Conservation (phyloP, 164 flowering plant genomes). For the Malania oleifera region DNA sequence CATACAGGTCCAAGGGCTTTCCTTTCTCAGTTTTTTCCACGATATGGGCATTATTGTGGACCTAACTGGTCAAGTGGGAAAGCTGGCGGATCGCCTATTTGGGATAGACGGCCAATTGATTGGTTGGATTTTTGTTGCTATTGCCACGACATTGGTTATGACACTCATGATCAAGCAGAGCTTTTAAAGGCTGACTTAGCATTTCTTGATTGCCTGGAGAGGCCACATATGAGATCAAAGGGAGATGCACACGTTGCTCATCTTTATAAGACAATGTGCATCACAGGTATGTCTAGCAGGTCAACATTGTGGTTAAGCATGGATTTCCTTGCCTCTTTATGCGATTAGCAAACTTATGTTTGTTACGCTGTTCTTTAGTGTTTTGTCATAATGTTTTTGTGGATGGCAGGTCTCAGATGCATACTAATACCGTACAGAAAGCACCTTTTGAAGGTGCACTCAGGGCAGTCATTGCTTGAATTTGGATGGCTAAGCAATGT, state of each 20-base stretch:
- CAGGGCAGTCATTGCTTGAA: conserved; percentile 31
- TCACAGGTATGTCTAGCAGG: conserved; percentile 45
- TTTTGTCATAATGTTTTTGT: neutral
- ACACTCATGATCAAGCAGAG: conserved; percentile 75
- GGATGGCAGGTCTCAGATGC: conserved; percentile 65
- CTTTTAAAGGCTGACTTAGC: conserved; percentile 89
- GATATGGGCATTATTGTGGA: conserved; percentile 96
- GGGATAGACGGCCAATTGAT: conserved; percentile 92
- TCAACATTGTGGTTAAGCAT: neutral
- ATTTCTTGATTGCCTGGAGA: conserved; percentile 91
- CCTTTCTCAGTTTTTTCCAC: conserved; percentile 79
- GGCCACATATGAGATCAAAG: conserved; percentile 45
- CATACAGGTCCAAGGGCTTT: conserved; percentile 78
- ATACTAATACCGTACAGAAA: conserved; percentile 80
- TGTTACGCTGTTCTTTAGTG: too few relatives aligned
- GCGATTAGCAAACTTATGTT: neutral
- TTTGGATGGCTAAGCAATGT: conserved; percentile 54
- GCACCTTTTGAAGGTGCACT: conserved; percentile 54
- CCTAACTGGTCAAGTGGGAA: conserved; percentile 99
- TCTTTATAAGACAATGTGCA: conserved; percentile 81
- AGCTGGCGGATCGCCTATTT: conserved; percentile 64
- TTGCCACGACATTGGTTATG: conserved; percentile 92
- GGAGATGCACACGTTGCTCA: conserved; percentile 61
- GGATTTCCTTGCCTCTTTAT: neutral
- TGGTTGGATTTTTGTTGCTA: conserved; percentile 95